Base-by-base conservation (phyloP, 352 stramenopile genomes). In the Hyaloperonospora brassicae region DNA sequence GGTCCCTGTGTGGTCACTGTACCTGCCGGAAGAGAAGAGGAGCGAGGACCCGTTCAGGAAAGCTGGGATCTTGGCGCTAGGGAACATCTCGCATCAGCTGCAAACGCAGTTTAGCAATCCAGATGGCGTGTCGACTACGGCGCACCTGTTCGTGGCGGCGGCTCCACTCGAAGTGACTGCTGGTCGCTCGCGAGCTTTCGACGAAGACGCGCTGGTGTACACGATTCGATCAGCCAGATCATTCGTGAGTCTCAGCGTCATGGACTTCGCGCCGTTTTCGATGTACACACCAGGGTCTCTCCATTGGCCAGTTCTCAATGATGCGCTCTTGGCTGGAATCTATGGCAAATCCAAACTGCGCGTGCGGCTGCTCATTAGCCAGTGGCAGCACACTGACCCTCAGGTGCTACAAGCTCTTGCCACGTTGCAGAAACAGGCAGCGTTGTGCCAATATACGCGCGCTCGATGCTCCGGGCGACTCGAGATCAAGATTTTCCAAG, bases 231-330 rank as follows among this genome's bases (percentile, higher is more conserved):
- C 68, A 17, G 82, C 79, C 11, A 66, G 64, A 27, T 66, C 59
- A 17, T 72, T 70, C 10, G 61, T 92, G 31, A 74, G 64, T 44
- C 65, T 93, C 14, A 93, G 79, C 47, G 82, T 93, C 34, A 93
- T 93, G 82, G 82, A 93, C 58, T 93, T 90, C 50, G 57, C 57
- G 25, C 71, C 82, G 34, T 90, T 79, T 43, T 86, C 76, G 2
- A 79, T 85, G 66, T 90, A 89, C 55, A 67, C 70, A 23, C 52
- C 68, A 4, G 77, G 62, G 1, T 67, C 81, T 21, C 79, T 90
- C 40, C 73, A 70, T 54, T 89, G 77, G 77, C 77, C 79, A 24
- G 74, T 66, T 14, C 63, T 91, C 21, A 86, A 64, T 1, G 71
- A 91, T 56, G 74, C 78, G 21, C 43, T 91, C 2, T 56, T 91